Evolutionary conservation across 164 flowering plant genomes (phyloP), one percentile per base, ranked within the genome.

Genomic region (Aristolochia contorta): DNA sequence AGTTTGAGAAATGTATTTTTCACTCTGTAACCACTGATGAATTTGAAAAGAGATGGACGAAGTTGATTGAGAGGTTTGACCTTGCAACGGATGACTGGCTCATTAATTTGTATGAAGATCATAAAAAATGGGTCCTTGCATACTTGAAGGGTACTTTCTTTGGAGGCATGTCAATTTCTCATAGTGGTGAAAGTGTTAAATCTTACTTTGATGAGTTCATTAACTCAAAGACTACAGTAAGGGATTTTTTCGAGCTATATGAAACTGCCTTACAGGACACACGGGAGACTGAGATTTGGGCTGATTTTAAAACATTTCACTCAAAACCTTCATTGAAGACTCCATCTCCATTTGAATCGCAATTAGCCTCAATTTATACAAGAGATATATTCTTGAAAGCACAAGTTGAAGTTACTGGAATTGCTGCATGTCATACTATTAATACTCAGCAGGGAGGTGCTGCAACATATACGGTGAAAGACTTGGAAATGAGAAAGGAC

Each of bases 61-160:
- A 22, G 8, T 13, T 66, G 16, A 15, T 59, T 27, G 32, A 52
- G 10, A 43, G 22, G 2, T 66, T 53, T 59, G 58, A 59, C 47
- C 62, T 66, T 41, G 19, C 8, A 20, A 58, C 52, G 47, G 57
- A 59, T 53, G 24, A 52, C 13, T 66, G 63, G 69, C 49, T 59
- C 24, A 50, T 27, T 24, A 59, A 13, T 13, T 20, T 58, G 49
- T 66, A 59, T 46, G 53, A 59, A 15, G 53, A 30, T 41, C 69
- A 64, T 19, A 6, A 46, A 23, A 47, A 59, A 45, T 66, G 69
- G 69, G 63, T 53, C 18, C 64, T 58, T 21, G 63, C 51, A 30
- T 66, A 59, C 52, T 43, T 59, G 51, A 50, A 43, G 2, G 59
- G 59, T 50, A 66, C 64, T 16, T 66, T 59, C 30, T 66, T 45